Base-by-base conservation (phyloP, 2,329 filamentous ascomycete species). In the Alternaria sp. region DNA sequence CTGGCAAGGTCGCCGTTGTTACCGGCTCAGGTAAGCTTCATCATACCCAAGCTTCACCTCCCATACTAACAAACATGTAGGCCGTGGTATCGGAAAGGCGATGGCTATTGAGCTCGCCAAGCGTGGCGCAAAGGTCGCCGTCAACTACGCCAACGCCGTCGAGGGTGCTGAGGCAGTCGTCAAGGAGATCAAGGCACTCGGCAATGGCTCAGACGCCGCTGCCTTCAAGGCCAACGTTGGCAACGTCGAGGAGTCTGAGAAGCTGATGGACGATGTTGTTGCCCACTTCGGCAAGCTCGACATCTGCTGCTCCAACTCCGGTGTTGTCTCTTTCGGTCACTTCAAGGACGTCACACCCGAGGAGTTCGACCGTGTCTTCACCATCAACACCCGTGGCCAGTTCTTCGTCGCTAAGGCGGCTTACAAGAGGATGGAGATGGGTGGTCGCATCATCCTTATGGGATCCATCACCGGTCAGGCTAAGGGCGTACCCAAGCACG, bases 221-320 rank as follows among this genome's bases (percentile, higher is more conserved):
- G 85, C 89, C 65, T 82, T 91, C 81, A 86, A 89, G 81, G 90
- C 90, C 71, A 90, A 93, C 81, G 86, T 92, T 60, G 85, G 87
- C 68, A 83, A 90, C 64, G 86, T 90, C 49, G 79, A 85, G 63
- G 83, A 92, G 79, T 92, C 89, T 68, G 83, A 85, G 58, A 79
- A 81, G 63, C 82, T 92, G 70, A 91, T 92, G 82, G 84, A 86
- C 61, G 79, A 90, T 74, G 89, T 89, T 57, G 83, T 89, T 66
- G 81, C 82, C 70, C 83, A 87, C 78, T 92, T 89, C 75, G 89
- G 89, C 79, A 85, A 87, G 78, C 84, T 92, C 74, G 84, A 91
- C 81, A 90, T 92, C 70, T 89, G 90, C 73, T 88, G 87, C 84
- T 90, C 87, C 75, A 91, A 91, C 84, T 88, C 86, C 49, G 89